Evolutionary conservation across 202 grass and related monocot species (phyloP).

Genomic region (Carex arenaria): DNA sequence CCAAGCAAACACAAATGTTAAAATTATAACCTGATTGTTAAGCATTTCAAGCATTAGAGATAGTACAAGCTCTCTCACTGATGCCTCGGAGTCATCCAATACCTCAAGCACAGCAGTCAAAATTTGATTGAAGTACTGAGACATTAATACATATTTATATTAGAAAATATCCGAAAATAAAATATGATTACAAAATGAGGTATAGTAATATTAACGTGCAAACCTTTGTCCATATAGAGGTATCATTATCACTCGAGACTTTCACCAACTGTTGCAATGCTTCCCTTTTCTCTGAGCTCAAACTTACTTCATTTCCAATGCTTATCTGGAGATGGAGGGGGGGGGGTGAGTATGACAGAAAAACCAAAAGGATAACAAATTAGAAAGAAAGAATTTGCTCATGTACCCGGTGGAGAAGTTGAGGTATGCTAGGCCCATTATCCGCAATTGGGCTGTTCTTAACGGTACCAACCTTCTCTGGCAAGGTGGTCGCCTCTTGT

Average conservation of each 20-base stretch:
- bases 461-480: slow-evolving; percentile 46
- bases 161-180: slow-evolving; percentile 2
- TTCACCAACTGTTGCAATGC: slow-evolving; percentile 83
- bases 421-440: slow-evolving; percentile 68
- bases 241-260: slow-evolving; percentile 59
- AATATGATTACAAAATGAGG: background rate
- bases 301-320: slow-evolving; percentile 52
- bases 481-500: slow-evolving; percentile 22
- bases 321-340: slow-evolving; percentile 47
- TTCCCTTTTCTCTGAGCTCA: slow-evolving; percentile 61
- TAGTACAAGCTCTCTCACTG: slow-evolving; percentile 63
- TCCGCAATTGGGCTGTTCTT: slow-evolving; percentile 53
- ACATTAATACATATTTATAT: slow-evolving; percentile 19
- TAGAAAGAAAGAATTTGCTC: slow-evolving; percentile 10
- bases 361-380: slow-evolving; percentile 7
- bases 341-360: background rate
- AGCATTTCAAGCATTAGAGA: slow-evolving; percentile 87
- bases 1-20: slow-evolving; percentile 14
- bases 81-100: slow-evolving; percentile 72
- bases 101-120: slow-evolving; percentile 81
- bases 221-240: slow-evolving; percentile 93
- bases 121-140: slow-evolving; percentile 99
- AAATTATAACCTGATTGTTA: slow-evolving; percentile 67
- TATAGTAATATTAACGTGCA: slow-evolving; percentile 15
- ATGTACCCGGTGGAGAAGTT: slow-evolving; percentile 86